Conservation (phyloP, 257 asterid genomes). For the Orobanche coerulescens region DNA sequence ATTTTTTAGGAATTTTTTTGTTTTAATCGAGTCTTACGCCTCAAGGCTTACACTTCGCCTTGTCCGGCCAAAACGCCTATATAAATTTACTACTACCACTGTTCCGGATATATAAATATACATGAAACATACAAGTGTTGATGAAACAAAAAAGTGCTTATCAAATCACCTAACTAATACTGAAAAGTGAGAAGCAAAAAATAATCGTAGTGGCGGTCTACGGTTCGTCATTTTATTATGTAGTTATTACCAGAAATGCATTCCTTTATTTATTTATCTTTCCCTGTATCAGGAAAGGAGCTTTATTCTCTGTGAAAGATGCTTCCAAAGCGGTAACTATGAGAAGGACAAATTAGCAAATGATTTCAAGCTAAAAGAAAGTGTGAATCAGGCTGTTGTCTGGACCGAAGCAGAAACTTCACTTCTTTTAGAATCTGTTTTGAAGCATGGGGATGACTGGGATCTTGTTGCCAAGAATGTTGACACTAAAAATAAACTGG, state of each 20-base stretch:
- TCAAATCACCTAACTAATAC: neutral
- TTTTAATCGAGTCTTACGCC: no score
- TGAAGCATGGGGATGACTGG: constrained; percentile 94
- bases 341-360: constrained; percentile 45
- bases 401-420: constrained; percentile 93
- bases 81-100: neutral
- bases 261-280: constrained; percentile 14
- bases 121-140: neutral
- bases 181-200: neutral
- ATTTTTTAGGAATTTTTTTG: no score
- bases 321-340: constrained; percentile 59
- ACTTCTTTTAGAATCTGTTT: constrained; percentile 76
- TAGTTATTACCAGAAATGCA: constrained; percentile 11
- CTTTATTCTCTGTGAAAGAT: constrained; percentile 55
- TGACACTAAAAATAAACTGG: constrained; percentile 70
- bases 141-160: neutral
- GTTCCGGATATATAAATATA: constrained; percentile 11
- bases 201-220: neutral
- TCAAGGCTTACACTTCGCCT: no score
- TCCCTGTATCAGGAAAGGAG: constrained; percentile 46
- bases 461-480: constrained; percentile 74
- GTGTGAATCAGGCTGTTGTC: constrained; percentile 31
- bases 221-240: constrained; percentile 1
- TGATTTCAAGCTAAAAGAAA: constrained; percentile 55
- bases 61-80: no score